A percentile compares a stretch with the other conserved stretches of the same genome.
Conservation (phyloP, 2,329 filamentous ascomycete genomes). For the Apiospora saccharicola region DNA sequence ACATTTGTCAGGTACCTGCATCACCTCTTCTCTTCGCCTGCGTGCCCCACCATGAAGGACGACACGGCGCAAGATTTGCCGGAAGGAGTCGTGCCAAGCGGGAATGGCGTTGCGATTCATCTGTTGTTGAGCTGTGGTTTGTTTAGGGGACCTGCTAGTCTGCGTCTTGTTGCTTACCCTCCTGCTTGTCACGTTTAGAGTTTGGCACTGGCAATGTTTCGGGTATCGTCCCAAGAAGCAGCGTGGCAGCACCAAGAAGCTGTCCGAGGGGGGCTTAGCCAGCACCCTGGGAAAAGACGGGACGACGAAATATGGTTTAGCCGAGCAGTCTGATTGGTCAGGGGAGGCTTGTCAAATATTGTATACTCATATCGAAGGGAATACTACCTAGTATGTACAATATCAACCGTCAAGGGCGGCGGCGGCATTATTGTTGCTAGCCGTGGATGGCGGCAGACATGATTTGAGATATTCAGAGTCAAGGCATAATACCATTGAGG, state of each 20-base stretch:
- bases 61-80: neutral
- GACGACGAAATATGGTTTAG: neutral
- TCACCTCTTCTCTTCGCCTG: neutral
- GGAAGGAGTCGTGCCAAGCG: neutral
- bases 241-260: neutral
- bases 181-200: slow-evolving; percentile 9
- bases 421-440: neutral
- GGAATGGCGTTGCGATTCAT: slow-evolving; percentile 7
- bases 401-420: neutral
- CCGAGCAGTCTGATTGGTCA: neutral
- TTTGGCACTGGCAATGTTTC: slow-evolving; percentile 17
- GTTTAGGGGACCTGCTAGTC: neutral
- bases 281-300: neutral
- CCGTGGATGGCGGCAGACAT: neutral
- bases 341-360: neutral
- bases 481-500: neutral
- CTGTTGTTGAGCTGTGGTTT: neutral
- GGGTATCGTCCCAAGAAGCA: slow-evolving; percentile 5
- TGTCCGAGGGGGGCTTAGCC: neutral
- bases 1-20: slow-evolving; percentile 14
- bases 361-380: neutral
- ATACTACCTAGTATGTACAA: too few species aligned
- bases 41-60: neutral
- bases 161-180: neutral
- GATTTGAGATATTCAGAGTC: neutral